A percentile compares a stretch with the other conserved stretches of the same genome.
phyloP scores from a whole-genome alignment of 371 early-diverging fungal genomes.

The Mucor circinelloides region DNA sequence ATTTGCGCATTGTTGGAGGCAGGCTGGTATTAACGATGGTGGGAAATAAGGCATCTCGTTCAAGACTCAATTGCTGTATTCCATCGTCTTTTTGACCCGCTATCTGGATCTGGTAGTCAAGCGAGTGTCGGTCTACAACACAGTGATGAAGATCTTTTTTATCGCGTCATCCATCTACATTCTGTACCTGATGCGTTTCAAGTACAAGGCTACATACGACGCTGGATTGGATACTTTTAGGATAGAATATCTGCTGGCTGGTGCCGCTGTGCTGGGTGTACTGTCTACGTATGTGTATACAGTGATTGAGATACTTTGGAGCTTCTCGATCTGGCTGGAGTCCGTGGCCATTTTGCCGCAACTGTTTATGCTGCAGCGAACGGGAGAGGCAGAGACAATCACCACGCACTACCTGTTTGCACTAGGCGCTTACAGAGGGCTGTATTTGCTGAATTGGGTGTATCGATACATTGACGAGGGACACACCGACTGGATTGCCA shows the following conservation, averaged over 20 bases:
- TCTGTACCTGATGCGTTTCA: conserved; percentile 88
- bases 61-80: conserved; percentile 96
- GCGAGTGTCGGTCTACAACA: conserved; percentile 89
- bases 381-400: conserved; percentile 98
- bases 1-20: too few species aligned
- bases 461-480: conserved; percentile 82
- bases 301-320: conserved; percentile 87
- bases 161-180: conserved; percentile 85
- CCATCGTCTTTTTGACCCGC: conserved; percentile 93
- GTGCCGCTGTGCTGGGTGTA: conserved; percentile 71
- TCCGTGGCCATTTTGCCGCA: conserved; percentile 99
- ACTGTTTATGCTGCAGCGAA: conserved; percentile 93
- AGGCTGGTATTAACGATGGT: too few species aligned
- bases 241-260: conserved; percentile 80
- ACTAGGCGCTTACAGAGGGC: conserved; percentile 94
- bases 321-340: conserved; percentile 97
- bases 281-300: conserved; percentile 73
- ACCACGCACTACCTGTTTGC: conserved; percentile 98
- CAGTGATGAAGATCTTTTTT: conserved; percentile 95
- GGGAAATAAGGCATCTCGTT: conserved; percentile 90
- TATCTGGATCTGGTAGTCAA: conserved; percentile 91
- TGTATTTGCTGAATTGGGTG: conserved; percentile 97
- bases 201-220: conserved; percentile 93
- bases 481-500: conserved; percentile 74
- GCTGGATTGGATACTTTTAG: conserved; percentile 89